Conservation (phyloP, 108 stramenopile genomes). For the Nitzschia sp. region DNA sequence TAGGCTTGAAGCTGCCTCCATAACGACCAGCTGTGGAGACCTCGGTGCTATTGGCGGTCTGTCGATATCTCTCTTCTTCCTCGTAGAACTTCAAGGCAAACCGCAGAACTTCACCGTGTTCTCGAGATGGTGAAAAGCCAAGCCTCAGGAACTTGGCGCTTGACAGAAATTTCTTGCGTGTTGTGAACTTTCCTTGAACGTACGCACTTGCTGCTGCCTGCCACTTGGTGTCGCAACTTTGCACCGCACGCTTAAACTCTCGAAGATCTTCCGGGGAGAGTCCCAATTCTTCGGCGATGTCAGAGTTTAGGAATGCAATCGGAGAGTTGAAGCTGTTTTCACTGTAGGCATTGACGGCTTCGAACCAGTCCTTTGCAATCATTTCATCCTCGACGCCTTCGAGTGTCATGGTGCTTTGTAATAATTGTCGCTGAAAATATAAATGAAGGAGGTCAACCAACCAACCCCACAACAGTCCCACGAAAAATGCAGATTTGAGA, state of each 20-base stretch:
- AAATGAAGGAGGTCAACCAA: too few relatives aligned
- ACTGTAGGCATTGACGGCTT: constrained; percentile 4
- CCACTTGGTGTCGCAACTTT: constrained; percentile 18
- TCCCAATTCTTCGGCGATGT: constrained; percentile 1
- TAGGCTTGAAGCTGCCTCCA: constrained; percentile 3
- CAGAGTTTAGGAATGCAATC: neutral
- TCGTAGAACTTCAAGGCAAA: constrained; percentile 22
- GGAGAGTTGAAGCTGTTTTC: constrained; percentile 5
- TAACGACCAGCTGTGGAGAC: neutral
- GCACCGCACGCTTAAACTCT: constrained; percentile 10
- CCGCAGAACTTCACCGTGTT: constrained; percentile 16
- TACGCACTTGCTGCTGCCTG: constrained; percentile 15
- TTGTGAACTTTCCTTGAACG: constrained; percentile 17
- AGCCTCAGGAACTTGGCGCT: constrained; percentile 13
- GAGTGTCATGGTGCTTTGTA: neutral
- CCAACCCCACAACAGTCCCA: too few relatives aligned
- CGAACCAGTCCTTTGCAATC: constrained; percentile 9
- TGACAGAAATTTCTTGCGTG: constrained; percentile 7
- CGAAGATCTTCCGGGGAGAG: constrained; percentile 4
- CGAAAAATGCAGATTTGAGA: too few relatives aligned
- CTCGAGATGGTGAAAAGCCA: constrained; percentile 11
- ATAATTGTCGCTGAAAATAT: too few relatives aligned
- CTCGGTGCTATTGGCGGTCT: constrained; percentile 11
- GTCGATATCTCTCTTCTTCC: constrained; percentile 18
- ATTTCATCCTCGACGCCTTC: neutral